phyloP scores from a whole-genome alignment of 208 protist genomes.

The Perkinsela sp. region DNA sequence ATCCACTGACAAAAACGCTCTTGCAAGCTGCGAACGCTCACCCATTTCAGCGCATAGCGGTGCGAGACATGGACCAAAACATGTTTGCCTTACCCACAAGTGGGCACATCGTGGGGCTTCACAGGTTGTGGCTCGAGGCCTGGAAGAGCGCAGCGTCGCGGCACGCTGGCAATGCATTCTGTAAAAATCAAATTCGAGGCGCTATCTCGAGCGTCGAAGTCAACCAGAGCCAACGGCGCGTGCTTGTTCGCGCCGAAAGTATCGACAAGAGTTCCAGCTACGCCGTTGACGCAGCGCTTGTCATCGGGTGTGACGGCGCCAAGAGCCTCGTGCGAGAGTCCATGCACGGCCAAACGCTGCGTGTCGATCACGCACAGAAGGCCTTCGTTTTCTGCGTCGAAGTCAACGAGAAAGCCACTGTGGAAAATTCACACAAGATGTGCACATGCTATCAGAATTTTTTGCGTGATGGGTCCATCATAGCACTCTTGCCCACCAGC shows the following conservation, averaged over 20 bases:
- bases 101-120: background rate
- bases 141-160: background rate
- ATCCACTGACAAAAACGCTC: background rate
- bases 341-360: slow-evolving; percentile 16
- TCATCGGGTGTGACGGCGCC: slow-evolving; percentile 47
- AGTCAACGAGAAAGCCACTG: slow-evolving; percentile 11
- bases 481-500: slow-evolving; percentile 38
- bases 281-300: slow-evolving; percentile 5
- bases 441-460: slow-evolving; percentile 63
- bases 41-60: background rate
- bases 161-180: background rate
- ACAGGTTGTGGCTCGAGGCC: background rate
- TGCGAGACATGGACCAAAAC: background rate
- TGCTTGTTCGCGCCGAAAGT: background rate
- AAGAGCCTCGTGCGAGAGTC: slow-evolving; percentile 27
- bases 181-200: background rate
- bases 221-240: background rate
- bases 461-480: slow-evolving; percentile 41
- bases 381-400: slow-evolving; percentile 43
- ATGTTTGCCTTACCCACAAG: background rate
- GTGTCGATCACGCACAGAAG: slow-evolving; percentile 44
- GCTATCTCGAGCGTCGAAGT: background rate
- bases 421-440: slow-evolving; percentile 18
- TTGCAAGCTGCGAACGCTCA: background rate
- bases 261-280: background rate